Conservation (phyloP, 148 eudicot species). For the Spergularia bocconei region DNA sequence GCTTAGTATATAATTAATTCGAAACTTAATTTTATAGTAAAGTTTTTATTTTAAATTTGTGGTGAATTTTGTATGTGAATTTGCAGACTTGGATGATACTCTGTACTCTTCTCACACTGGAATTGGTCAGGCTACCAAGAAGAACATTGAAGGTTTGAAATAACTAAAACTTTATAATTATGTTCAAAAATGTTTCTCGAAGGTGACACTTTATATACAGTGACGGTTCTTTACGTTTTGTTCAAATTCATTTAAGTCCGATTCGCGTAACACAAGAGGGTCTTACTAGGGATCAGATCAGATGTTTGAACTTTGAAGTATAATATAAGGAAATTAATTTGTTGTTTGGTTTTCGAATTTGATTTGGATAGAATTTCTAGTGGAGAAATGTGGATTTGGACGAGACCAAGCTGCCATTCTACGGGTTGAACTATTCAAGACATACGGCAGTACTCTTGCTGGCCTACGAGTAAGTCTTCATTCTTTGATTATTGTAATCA, state of each 20-base stretch:
- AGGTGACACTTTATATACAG: too few species aligned
- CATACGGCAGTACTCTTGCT: conserved; percentile 84
- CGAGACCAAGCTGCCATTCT: conserved; percentile 52
- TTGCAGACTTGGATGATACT: conserved; percentile 90
- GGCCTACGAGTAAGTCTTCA: conserved; percentile 58
- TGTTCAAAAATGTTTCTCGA: too few species aligned
- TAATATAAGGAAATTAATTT: neutral
- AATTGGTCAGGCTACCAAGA: conserved; percentile 50
- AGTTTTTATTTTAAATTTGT: neutral
- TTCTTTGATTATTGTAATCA: neutral
- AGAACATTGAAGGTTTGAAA: conserved; percentile 64
- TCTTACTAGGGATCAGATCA: too few species aligned
- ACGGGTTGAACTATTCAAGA: conserved; percentile 73
- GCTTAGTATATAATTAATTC: neutral
- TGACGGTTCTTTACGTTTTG: too few species aligned
- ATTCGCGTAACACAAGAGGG: too few species aligned
- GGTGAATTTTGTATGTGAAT: neutral
- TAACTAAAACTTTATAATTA: too few species aligned
- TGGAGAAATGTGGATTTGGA: conserved; percentile 64
- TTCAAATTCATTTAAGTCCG: too few species aligned
- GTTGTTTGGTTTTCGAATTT: neutral
- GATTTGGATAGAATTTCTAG: conserved; percentile 53
- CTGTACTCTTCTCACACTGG: conserved; percentile 67
- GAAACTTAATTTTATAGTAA: neutral
- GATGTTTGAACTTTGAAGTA: too few species aligned